Evolutionary conservation across 331 rosid species (phyloP).

Genomic region (Malus hybrid): DNA sequence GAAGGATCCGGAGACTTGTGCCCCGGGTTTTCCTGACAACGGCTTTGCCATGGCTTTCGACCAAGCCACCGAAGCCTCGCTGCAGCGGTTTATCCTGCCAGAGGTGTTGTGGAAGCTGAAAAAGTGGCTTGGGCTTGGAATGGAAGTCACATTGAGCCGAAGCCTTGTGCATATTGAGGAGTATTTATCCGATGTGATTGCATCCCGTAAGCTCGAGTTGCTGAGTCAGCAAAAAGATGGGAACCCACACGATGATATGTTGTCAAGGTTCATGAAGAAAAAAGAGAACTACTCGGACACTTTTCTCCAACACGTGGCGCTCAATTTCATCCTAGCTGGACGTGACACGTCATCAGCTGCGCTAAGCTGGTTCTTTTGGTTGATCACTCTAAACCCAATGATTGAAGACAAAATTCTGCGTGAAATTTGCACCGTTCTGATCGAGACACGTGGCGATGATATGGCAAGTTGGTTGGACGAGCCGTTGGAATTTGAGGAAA

Average conservation of each 20-base stretch:
- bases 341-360: constrained; percentile 43
- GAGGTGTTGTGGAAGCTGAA: constrained; percentile 67
- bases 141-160: constrained; percentile 80
- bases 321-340: constrained; percentile 59
- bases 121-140: constrained; percentile 78
- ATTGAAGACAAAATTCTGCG: constrained; percentile 53
- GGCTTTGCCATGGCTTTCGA: constrained; percentile 65
- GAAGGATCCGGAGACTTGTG: constrained; percentile 60
- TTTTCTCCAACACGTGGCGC: constrained; percentile 74
- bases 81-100: constrained; percentile 68
- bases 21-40: constrained; percentile 40
- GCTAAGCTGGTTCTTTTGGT: constrained; percentile 79
- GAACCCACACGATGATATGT: constrained; percentile 57
- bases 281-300: constrained; percentile 58
- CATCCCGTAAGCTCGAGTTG: constrained; percentile 71
- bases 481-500: constrained; percentile 62
- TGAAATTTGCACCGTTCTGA: constrained; percentile 51
- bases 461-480: constrained; percentile 44
- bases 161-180: constrained; percentile 52
- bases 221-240: constrained; percentile 51
- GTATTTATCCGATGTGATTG: constrained; percentile 65
- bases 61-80: constrained; percentile 78
- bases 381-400: constrained; percentile 49
- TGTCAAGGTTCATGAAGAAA: constrained; percentile 81
- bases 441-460: constrained; percentile 61